These are phyloP conservation scores for Colletotrichum melonis DNA, from an alignment of 2,329 filamentous ascomycete species.

Conservation along the genomic window DNA sequence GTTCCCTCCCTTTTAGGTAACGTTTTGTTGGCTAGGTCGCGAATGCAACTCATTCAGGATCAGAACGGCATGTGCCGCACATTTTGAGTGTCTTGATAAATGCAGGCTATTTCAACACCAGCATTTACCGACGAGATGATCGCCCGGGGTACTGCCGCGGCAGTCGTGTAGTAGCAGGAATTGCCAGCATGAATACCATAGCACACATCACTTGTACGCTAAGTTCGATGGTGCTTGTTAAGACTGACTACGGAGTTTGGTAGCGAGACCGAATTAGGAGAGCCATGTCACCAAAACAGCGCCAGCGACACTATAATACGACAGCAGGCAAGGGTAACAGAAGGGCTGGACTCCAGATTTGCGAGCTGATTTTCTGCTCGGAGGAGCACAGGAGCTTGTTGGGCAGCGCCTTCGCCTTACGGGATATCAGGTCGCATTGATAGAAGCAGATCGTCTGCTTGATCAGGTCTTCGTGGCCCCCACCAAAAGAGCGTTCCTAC, in stretches of 20 bases:
- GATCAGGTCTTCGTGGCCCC: neutral
- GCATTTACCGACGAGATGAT: slow-evolving; percentile 60
- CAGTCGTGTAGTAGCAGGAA: slow-evolving; percentile 36
- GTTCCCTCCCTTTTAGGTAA: slow-evolving; percentile 59
- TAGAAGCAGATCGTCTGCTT: neutral
- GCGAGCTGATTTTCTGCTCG: slow-evolving; percentile 33
- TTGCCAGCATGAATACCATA: slow-evolving; percentile 38
- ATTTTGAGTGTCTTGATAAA: slow-evolving; percentile 65
- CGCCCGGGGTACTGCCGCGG: slow-evolving; percentile 47
- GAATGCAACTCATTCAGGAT: slow-evolving; percentile 73
- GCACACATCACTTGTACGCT: slow-evolving; percentile 59
- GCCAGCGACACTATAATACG: slow-evolving; percentile 32
- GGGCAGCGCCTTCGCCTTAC: slow-evolving; percentile 1
- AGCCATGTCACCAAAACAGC: slow-evolving; percentile 50
- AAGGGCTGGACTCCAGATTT: slow-evolving; percentile 37
- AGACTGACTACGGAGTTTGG: slow-evolving; percentile 54
- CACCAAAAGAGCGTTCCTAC: neutral
- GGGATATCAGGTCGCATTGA: slow-evolving; percentile 4
- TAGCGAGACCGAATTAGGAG: slow-evolving; percentile 57
- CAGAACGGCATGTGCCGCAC: slow-evolving; percentile 69
- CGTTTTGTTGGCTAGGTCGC: slow-evolving; percentile 58
- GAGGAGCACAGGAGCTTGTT: neutral
- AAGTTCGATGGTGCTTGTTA: slow-evolving; percentile 64
- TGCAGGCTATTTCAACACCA: slow-evolving; percentile 55
- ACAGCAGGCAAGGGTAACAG: slow-evolving; percentile 37